phyloP scores from a whole-genome alignment of 1,284 basidiomycete species.

The Leucoagaricus sp. region DNA sequence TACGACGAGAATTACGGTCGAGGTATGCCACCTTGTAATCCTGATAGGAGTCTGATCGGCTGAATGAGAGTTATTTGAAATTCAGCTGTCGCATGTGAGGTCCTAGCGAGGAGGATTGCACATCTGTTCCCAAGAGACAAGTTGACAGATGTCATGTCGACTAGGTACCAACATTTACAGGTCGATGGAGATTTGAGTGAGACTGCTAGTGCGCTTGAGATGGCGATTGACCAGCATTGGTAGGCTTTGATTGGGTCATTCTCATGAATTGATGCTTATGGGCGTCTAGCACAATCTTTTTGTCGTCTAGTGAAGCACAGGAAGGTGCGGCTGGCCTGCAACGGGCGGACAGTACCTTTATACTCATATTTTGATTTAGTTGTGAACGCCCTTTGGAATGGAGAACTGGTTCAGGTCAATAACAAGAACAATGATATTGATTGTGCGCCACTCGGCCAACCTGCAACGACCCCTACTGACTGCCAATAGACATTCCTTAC shows the following conservation, averaged over 20 bases:
- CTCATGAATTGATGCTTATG: conserved; percentile 9
- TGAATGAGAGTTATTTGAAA: neutral
- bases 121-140: conserved; percentile 67
- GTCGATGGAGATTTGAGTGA: conserved; percentile 78
- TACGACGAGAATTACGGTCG: conserved; percentile 84
- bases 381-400: conserved; percentile 75
- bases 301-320: conserved; percentile 88
- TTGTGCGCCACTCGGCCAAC: conserved; percentile 44
- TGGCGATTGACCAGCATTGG: conserved; percentile 86
- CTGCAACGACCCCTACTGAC: neutral
- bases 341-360: neutral
- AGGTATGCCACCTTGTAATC: conserved; percentile 43
- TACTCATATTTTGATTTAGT: conserved; percentile 39
- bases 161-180: conserved; percentile 74
- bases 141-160: conserved; percentile 72
- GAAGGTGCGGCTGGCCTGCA: conserved; percentile 48
- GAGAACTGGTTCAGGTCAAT: conserved; percentile 79
- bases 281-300: conserved; percentile 68
- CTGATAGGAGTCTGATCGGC: conserved; percentile 7
- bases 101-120: conserved; percentile 81
- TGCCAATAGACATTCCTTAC: conserved; percentile 58
- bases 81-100: conserved; percentile 82
- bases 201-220: conserved; percentile 75
- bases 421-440: conserved; percentile 70
- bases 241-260: conserved; percentile 29